Percentiles rank a stretch among this genome's conserved stretches.
phyloP scores from a whole-genome alignment of 257 asterid species.

The Knoxia roxburghii region DNA sequence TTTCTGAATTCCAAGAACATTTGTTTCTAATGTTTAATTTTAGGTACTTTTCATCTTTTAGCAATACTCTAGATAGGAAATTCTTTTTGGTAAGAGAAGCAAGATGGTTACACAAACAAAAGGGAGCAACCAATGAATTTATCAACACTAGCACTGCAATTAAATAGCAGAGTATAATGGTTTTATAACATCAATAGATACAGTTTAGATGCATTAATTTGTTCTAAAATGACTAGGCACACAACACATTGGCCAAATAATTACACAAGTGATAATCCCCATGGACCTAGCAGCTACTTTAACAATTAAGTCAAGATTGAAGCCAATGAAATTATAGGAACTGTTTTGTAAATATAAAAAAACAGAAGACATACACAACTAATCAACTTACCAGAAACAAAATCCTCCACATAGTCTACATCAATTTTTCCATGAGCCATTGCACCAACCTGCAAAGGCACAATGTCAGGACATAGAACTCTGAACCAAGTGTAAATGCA shows the following conservation, averaged over 20 bases:
- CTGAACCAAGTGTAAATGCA: background rate
- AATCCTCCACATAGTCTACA: conserved; percentile 65
- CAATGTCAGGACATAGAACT: conserved; percentile 3
- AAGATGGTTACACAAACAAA: background rate
- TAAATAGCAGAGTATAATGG: background rate
- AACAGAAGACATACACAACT: conserved; percentile 1
- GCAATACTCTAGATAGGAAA: no score
- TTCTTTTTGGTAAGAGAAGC: no score
- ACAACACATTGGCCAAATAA: background rate
- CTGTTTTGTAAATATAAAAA: background rate
- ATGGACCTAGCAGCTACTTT: background rate
- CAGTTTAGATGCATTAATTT: background rate
- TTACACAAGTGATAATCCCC: background rate
- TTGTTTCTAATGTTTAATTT: no score
- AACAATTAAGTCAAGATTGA: background rate
- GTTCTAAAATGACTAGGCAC: background rate
- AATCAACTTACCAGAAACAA: conserved; percentile 55
- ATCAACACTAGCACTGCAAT: no score
- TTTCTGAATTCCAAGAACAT: no score
- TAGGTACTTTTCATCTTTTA: no score
- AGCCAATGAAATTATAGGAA: background rate
- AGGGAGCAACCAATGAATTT: background rate
- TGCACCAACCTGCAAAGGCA: conserved; percentile 71
- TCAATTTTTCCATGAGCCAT: conserved; percentile 93
- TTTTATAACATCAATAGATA: background rate